These are phyloP conservation scores for Nicotiana benthamiana DNA, from an alignment of 257 asterid species.

Conservation along the genomic window DNA sequence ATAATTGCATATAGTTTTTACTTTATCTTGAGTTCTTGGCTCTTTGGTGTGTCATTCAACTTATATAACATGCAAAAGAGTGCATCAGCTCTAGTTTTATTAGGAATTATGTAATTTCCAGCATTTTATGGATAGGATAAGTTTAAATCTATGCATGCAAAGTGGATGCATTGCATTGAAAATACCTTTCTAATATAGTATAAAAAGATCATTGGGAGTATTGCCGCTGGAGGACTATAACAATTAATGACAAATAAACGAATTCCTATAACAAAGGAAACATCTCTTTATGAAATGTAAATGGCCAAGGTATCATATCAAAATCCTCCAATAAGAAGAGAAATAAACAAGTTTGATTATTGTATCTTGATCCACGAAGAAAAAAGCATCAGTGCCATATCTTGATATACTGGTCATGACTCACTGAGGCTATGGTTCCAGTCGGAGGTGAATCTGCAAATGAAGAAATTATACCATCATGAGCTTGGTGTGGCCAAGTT, in stretches of 20 bases:
- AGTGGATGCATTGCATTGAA: neutral
- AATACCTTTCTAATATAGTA: neutral
- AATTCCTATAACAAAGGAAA: neutral
- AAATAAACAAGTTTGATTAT: neutral
- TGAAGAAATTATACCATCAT: constrained; percentile 20
- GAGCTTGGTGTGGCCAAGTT: constrained; percentile 24
- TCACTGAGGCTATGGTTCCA: constrained; percentile 28
- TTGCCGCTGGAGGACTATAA: too few relatives aligned
- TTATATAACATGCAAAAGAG: neutral
- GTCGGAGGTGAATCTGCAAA: constrained; percentile 24
- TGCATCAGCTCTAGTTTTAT: neutral
- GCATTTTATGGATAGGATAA: neutral
- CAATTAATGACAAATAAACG: neutral
- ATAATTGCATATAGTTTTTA: too few relatives aligned
- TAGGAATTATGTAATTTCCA: neutral
- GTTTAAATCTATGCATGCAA: neutral
- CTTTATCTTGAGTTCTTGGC: neutral
- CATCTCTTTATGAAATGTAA: neutral
- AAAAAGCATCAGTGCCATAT: constrained; percentile 24
- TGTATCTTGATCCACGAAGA: neutral
- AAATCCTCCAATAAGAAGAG: neutral
- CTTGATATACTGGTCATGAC: constrained; percentile 36
- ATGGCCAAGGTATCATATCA: neutral
- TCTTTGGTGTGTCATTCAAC: neutral
- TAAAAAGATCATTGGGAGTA: too few relatives aligned